These are phyloP conservation scores for Cladobotryum mycophilum DNA, from an alignment of 2,329 filamentous ascomycete species.

Conservation along the genomic window DNA sequence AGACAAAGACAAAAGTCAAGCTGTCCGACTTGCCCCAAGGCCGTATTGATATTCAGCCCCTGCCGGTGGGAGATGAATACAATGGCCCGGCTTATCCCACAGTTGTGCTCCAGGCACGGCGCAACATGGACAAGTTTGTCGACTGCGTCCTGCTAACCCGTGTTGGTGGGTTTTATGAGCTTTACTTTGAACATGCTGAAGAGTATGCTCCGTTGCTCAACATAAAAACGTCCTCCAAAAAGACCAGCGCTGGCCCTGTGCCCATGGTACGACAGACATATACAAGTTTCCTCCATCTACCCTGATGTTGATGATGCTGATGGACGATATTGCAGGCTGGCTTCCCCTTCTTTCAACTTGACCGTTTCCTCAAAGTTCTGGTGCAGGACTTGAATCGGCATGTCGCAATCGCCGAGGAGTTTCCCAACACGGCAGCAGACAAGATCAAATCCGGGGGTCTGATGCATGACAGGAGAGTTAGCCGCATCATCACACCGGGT, in stretches of 20 bases:
- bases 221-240: slow-evolving; percentile 77
- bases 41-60: slow-evolving; percentile 25
- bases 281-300: not conserved
- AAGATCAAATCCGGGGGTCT: slow-evolving; percentile 70
- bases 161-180: slow-evolving; percentile 93
- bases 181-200: slow-evolving; percentile 95
- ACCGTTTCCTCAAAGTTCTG: slow-evolving; percentile 85
- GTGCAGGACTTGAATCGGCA: slow-evolving; percentile 87
- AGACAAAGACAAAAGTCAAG: slow-evolving; percentile 47
- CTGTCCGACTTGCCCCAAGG: slow-evolving; percentile 55
- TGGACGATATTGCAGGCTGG: slow-evolving; percentile 56
- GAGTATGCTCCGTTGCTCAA: slow-evolving; percentile 81
- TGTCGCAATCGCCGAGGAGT: slow-evolving; percentile 92
- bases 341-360: slow-evolving; percentile 88
- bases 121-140: slow-evolving; percentile 84
- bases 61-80: slow-evolving; percentile 32
- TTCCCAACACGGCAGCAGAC: slow-evolving; percentile 64
- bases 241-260: slow-evolving; percentile 70
- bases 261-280: slow-evolving; percentile 61
- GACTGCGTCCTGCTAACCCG: slow-evolving; percentile 88
- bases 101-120: slow-evolving; percentile 79
- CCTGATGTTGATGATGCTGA: slow-evolving; percentile 4
- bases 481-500: slow-evolving; percentile 85
- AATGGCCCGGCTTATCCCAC: slow-evolving; percentile 64
- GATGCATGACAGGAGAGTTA: slow-evolving; percentile 77